These are phyloP conservation scores for Anethum foeniculum DNA, from an alignment of 140 eudicot species.

Conservation along the genomic window DNA sequence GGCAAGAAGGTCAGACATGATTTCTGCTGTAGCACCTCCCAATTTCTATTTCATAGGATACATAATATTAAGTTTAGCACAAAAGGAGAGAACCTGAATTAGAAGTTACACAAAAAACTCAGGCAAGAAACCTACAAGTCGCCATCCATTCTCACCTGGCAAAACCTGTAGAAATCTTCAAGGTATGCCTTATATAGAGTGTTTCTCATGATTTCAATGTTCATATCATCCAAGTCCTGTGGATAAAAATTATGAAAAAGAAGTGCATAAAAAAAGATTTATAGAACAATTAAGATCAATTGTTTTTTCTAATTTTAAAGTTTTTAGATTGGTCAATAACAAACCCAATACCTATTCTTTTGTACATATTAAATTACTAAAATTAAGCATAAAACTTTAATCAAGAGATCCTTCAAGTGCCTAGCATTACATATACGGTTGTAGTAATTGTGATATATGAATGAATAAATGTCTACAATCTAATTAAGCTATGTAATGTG, in stretches of 20 bases:
- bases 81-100: neutral
- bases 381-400: no score
- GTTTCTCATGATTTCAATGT: conserved; percentile 94
- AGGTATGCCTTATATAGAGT: conserved; percentile 98
- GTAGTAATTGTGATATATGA: no score
- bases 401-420: no score
- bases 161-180: conserved; percentile 87
- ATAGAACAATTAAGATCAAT: neutral
- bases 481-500: neutral
- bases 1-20: conserved; percentile 94
- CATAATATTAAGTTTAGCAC: conserved; percentile 8
- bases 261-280: neutral
- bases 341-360: no score
- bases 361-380: no score
- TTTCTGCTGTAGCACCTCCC: conserved; percentile 98
- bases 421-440: no score
- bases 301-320: no score
- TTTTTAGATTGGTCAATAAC: no score
- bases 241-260: neutral
- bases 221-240: conserved; percentile 98
- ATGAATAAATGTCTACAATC: neutral
- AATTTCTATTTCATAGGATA: conserved; percentile 49
- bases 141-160: conserved; percentile 47
- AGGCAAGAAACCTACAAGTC: neutral
- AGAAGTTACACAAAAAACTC: neutral